Evolutionary conservation across 495 filamentous ascomycete genomes (phyloP).

Genomic region (Aspergillus conjunctus): DNA sequence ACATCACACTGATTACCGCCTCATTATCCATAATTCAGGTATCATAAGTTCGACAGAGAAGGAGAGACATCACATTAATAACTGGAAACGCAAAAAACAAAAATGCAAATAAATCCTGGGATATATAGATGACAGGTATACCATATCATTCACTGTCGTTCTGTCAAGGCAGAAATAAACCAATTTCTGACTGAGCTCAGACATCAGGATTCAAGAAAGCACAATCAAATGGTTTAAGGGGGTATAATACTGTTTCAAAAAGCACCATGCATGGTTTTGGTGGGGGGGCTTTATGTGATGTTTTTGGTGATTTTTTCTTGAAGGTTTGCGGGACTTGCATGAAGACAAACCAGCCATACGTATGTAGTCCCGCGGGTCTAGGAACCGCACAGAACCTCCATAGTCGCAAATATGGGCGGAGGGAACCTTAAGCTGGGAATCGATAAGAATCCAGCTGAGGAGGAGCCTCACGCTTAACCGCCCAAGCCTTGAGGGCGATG

Average conservation of each 20-base stretch:
- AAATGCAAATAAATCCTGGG: neutral
- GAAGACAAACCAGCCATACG: too few species aligned
- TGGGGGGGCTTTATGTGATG: neutral
- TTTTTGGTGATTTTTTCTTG: constrained; percentile 5
- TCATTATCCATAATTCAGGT: constrained; percentile 9
- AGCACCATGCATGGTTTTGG: constrained; percentile 8
- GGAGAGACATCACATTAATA: constrained; percentile 4
- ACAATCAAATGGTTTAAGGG: constrained; percentile 16
- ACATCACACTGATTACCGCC: neutral
- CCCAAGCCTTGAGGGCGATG: constrained; percentile 91
- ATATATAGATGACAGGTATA: neutral
- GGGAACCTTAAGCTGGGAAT: constrained; percentile 23
- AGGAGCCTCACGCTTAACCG: constrained; percentile 60
- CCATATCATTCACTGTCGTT: neutral
- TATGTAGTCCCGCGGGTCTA: neutral
- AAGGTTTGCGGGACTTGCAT: neutral
- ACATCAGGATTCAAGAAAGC: constrained; percentile 6
- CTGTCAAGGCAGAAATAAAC: too few species aligned
- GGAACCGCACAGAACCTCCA: too few species aligned
- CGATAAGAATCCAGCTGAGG: constrained; percentile 28
- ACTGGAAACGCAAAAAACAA: neutral
- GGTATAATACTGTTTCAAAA: constrained; percentile 19
- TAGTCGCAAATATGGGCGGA: too few species aligned
- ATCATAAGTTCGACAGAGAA: constrained; percentile 10
- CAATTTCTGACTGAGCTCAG: neutral